These are phyloP conservation scores for Coniferiporia sulphurascens DNA, from an alignment of 1,284 basidiomycete species.

Conservation along the genomic window DNA sequence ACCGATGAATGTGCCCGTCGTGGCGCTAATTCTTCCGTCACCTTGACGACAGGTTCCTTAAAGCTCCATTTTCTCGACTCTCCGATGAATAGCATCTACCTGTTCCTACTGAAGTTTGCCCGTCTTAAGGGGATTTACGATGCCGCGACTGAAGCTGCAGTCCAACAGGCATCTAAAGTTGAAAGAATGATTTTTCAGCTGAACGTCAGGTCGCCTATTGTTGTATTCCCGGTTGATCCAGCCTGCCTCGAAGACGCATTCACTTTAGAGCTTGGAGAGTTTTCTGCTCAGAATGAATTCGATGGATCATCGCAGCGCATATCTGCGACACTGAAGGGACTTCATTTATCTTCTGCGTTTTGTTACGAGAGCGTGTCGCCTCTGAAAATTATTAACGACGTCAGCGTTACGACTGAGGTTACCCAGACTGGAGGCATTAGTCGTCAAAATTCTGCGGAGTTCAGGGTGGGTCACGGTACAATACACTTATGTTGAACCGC, in stretches of 20 bases:
- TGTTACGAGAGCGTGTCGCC: conserved; percentile 45
- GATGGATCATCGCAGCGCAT: conserved; percentile 60
- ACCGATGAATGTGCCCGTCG: conserved; percentile 35
- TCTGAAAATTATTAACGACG: conserved; percentile 92
- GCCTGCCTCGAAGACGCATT: conserved; percentile 64
- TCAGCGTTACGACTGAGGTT: conserved; percentile 72
- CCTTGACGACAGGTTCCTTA: conserved; percentile 86
- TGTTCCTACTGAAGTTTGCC: conserved; percentile 85
- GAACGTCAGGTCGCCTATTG: conserved; percentile 88
- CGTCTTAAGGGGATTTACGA: conserved; percentile 93
- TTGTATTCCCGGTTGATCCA: conserved; percentile 82
- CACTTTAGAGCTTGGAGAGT: conserved; percentile 85
- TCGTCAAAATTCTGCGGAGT: conserved; percentile 53
- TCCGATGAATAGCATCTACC: conserved; percentile 81
- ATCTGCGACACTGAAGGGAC: conserved; percentile 78
- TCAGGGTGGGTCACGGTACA: conserved; percentile 46
- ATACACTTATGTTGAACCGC: not conserved
- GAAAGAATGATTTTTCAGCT: conserved; percentile 91
- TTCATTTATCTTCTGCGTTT: conserved; percentile 77
- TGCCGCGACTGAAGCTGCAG: conserved; percentile 89
- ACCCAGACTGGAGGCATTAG: conserved; percentile 60
- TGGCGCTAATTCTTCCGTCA: conserved; percentile 77
- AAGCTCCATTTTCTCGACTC: conserved; percentile 87
- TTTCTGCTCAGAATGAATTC: conserved; percentile 80
- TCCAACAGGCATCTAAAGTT: conserved; percentile 85